Evolutionary conservation across 2,329 filamentous ascomycete genomes (phyloP), one percentile per base, ranked within the genome.

Genomic region (Diaporthe ilicicola): DNA sequence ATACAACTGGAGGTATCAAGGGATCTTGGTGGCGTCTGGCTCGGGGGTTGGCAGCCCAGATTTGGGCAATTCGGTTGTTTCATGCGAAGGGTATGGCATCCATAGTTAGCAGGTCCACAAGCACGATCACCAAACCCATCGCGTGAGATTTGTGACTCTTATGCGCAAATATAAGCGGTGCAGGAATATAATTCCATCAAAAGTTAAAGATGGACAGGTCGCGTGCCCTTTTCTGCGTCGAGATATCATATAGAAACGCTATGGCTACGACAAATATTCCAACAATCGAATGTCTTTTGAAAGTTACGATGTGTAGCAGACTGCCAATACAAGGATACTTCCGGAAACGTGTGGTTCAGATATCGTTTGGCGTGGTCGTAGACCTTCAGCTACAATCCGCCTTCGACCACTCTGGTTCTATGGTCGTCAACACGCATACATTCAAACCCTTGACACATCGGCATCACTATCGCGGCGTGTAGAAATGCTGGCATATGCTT

Each of bases 11-110:
- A 66, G 48, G 50, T 15, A 55, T 27, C 34, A 61, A 67, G 64
- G 42, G 19, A 66, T 72, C 37, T 67, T 27, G 59, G 17, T 27
- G 71, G 71, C 71, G 71, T 73, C 71, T 69, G 50, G 71, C 39
- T 48, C 8, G 44, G 51, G 29, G 69, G 19, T 61, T 27, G 56
- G 29, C 34, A 71, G 65, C 44, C 64, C 69, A 51, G 51, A 61
- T 66, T 59, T 61, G 65, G 64, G 59, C 50, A 48, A 64, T 53
- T 22, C 55, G 69, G 65, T 42, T 19, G 32, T 48, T 71, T 54
- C 66, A 65, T 29, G 44, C 42, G 39, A 51, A 27, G n/a, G 69
- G 50, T 22, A 59, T 71, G 59, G 50, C 56, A 42, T 54, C 4
- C 42, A 68, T 39, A 59, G 8, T 50, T 59, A 37, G 34, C 12